A percentile compares a stretch with the other conserved stretches of the same genome.
Evolutionary conservation across 176 grass and related monocot genomes (phyloP).

Genomic region (Alloteropsis semialata): DNA sequence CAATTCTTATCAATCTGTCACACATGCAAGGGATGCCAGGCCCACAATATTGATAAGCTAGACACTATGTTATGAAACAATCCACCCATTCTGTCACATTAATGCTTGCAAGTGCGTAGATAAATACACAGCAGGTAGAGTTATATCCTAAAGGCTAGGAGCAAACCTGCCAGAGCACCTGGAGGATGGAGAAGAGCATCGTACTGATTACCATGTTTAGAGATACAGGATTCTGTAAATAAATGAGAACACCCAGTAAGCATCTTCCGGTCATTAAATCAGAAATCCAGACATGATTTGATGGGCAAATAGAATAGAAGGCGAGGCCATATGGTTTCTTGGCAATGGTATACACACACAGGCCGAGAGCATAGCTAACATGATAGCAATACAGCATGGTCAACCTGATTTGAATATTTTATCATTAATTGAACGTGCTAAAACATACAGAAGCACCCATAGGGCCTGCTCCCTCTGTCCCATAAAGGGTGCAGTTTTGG

Average conservation of each 20-base stretch:
- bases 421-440: neutral
- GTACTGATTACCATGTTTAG: constrained; percentile 85
- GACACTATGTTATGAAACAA: neutral
- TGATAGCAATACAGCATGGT: neutral
- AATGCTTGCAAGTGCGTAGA: neutral
- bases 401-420: neutral
- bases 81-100: neutral
- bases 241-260: constrained; percentile 25
- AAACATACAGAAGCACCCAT: neutral
- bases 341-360: neutral
- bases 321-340: neutral
- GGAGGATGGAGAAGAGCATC: constrained; percentile 91
- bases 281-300: neutral
- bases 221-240: constrained; percentile 62
- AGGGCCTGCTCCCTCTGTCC: too few relatives aligned
- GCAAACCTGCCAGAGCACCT: constrained; percentile 91
- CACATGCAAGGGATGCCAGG: neutral
- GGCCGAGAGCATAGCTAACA: neutral
- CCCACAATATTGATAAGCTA: neutral
- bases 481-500: too few relatives aligned
- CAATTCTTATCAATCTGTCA: neutral
- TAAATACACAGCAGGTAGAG: neutral
- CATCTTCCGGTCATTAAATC: neutral
- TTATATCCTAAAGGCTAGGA: constrained; percentile 8
- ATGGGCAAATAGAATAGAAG: constrained; percentile 14